phyloP scores from a whole-genome alignment of 2,329 filamentous ascomycete species.

The Clonostachys sp. region DNA sequence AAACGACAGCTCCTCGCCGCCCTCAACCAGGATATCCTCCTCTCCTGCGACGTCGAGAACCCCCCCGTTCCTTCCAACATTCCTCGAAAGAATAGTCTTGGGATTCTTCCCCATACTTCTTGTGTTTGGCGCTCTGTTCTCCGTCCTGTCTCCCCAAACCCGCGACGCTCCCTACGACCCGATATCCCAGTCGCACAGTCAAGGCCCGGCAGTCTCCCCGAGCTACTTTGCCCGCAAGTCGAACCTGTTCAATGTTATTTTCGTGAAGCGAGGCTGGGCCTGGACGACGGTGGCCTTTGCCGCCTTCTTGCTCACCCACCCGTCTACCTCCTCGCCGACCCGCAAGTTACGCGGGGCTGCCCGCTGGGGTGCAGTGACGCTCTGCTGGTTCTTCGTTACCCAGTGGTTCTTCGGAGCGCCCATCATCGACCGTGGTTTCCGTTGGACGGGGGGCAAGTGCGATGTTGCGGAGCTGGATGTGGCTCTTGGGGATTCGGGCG shows the following conservation, averaged over 20 bases:
- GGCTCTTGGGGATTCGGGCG: slow-evolving; percentile 37
- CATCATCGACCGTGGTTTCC: slow-evolving; percentile 84
- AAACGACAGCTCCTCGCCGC: too few species aligned
- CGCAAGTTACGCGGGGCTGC: slow-evolving; percentile 50
- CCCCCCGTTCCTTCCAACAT: slow-evolving; percentile 64
- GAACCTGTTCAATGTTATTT: slow-evolving; percentile 88
- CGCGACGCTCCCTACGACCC: slow-evolving; percentile 60
- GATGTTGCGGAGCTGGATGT: slow-evolving; percentile 49
- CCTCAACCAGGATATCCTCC: too few species aligned
- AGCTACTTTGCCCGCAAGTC: slow-evolving; percentile 92
- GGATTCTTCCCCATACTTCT: slow-evolving; percentile 73
- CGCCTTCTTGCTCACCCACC: slow-evolving; percentile 65
- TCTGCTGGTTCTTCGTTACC: slow-evolving; percentile 80
- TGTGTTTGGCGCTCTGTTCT: slow-evolving; percentile 76
- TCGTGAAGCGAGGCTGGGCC: slow-evolving; percentile 93
- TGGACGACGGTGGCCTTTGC: slow-evolving; percentile 79
- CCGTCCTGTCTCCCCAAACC: slow-evolving; percentile 68
- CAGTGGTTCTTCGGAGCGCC: slow-evolving; percentile 96
- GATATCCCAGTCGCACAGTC: slow-evolving; percentile 57
- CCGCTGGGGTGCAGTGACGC: slow-evolving; percentile 69
- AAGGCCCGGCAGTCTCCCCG: slow-evolving; percentile 51
- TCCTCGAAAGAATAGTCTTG: slow-evolving; percentile 61
- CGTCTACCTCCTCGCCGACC: slow-evolving; percentile 27
- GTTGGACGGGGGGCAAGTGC: slow-evolving; percentile 83
- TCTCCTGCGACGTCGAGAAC: slow-evolving; percentile 15